These are phyloP conservation scores for Guadua angustifolia DNA, from an alignment of 176 grass and related monocot species.

Conservation along the genomic window DNA sequence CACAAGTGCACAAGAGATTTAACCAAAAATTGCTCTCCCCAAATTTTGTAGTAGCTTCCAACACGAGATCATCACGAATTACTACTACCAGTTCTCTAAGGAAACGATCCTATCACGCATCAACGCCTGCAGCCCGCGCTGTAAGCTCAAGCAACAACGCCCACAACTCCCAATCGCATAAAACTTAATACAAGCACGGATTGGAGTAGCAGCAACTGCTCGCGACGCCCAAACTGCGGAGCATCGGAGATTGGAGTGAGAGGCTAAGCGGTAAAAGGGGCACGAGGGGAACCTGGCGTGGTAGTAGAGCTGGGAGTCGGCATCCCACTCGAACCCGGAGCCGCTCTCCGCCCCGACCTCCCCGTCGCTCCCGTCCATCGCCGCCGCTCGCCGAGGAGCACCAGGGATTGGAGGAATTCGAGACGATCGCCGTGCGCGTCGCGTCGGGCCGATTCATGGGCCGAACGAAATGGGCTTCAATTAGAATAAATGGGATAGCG, in stretches of 20 bases:
- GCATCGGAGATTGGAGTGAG: background rate
- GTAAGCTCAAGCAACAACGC: background rate
- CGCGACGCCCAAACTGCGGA: background rate
- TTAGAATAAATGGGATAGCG: no score
- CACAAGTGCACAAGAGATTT: background rate
- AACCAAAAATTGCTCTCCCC: background rate
- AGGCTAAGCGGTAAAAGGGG: background rate
- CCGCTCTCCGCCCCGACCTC: conserved; percentile 11
- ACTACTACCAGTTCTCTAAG: background rate
- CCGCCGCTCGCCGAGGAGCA: conserved; percentile 15
- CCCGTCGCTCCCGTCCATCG: conserved; percentile 33
- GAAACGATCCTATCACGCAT: background rate
- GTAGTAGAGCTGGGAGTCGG: conserved; percentile 68
- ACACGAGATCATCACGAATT: background rate
- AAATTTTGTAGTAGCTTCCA: background rate
- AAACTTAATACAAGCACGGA: background rate
- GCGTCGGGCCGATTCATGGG: background rate
- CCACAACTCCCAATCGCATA: background rate
- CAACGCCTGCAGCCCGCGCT: background rate
- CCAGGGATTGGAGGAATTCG: background rate
- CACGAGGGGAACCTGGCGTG: conserved; percentile 55
- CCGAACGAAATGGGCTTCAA: background rate
- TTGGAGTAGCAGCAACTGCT: background rate
- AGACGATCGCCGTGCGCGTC: background rate
- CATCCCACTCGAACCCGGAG: conserved; percentile 63